Percentiles rank a stretch among this genome's conserved stretches.
Evolutionary conservation across 208 protist species (phyloP).

Genomic region (Vickermania ingenoplastis): DNA sequence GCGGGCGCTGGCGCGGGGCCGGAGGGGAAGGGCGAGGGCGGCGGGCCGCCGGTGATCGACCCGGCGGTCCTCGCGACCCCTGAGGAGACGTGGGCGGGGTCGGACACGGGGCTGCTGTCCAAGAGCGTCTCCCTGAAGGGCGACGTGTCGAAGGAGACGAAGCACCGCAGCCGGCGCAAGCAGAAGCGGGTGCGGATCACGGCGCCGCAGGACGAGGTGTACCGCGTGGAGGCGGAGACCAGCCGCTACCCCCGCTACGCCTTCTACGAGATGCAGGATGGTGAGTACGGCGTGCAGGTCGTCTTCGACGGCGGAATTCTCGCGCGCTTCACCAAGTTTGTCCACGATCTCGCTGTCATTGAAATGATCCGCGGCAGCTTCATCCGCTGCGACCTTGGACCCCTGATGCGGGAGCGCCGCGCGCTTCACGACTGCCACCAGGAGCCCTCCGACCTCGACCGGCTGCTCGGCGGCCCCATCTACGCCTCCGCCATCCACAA

Average conservation of each 20-base stretch:
- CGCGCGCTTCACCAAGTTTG: slow-evolving; percentile 61
- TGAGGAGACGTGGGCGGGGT: neutral
- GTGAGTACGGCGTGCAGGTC: slow-evolving; percentile 52
- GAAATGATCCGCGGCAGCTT: slow-evolving; percentile 63
- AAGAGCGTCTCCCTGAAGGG: neutral
- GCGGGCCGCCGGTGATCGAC: neutral
- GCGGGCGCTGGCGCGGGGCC: neutral
- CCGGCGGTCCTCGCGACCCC: neutral
- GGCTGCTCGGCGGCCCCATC: slow-evolving; percentile 41
- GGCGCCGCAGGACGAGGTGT: slow-evolving; percentile 42
- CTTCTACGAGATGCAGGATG: slow-evolving; percentile 28
- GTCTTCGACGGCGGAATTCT: slow-evolving; percentile 52
- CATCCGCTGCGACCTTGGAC: slow-evolving; percentile 65
- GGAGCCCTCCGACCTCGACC: slow-evolving; percentile 48
- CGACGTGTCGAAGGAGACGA: slow-evolving; percentile 13
- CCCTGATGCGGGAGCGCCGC: slow-evolving; percentile 67
- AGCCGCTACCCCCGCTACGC: slow-evolving; percentile 16
- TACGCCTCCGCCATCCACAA: slow-evolving; percentile 26
- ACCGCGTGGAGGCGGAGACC: slow-evolving; percentile 19
- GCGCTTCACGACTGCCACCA: slow-evolving; percentile 44
- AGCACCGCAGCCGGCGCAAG: slow-evolving; percentile 21
- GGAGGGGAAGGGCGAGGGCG: neutral
- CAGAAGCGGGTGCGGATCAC: slow-evolving; percentile 7
- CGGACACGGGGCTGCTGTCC: neutral
- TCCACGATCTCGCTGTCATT: slow-evolving; percentile 53